Conservation (phyloP, 208 protist species). For the Acanthamoeba royreba region DNA sequence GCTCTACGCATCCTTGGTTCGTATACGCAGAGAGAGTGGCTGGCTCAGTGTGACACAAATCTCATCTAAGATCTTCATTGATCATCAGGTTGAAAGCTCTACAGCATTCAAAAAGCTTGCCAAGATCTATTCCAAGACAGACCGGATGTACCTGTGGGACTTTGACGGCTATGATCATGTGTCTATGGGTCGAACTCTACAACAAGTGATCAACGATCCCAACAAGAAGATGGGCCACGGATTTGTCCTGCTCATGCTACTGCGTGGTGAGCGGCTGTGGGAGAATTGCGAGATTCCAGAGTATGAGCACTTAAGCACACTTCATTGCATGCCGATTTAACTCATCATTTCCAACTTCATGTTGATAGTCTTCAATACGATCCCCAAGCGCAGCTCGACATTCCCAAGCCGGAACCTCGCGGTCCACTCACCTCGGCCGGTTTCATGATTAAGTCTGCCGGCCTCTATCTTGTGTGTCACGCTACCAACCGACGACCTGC, state of each 20-base stretch:
- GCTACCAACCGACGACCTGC: background rate
- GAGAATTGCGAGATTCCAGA: background rate
- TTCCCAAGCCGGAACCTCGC: background rate
- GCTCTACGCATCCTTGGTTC: slow-evolving; percentile 29
- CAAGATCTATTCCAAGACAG: background rate
- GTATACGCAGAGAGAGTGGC: background rate
- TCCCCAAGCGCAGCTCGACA: background rate
- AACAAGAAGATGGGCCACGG: slow-evolving; percentile 51
- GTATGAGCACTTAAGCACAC: no score
- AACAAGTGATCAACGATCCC: slow-evolving; percentile 33
- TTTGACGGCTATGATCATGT: slow-evolving; percentile 53
- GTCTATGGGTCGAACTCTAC: background rate
- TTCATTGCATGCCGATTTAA: no score
- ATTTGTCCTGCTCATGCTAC: slow-evolving; percentile 45
- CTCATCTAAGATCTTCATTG: background rate
- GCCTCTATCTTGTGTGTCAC: background rate
- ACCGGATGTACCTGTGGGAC: slow-evolving; percentile 28
- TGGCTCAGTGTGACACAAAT: background rate
- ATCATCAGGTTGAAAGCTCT: background rate
- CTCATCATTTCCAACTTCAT: background rate
- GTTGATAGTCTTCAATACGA: background rate
- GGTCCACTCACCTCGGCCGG: background rate
- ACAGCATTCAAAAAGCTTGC: background rate
- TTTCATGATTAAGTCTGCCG: background rate
- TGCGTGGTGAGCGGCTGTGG: background rate